Base-by-base conservation (phyloP, 306 rosid species). In the Dicorynia guianensis region DNA sequence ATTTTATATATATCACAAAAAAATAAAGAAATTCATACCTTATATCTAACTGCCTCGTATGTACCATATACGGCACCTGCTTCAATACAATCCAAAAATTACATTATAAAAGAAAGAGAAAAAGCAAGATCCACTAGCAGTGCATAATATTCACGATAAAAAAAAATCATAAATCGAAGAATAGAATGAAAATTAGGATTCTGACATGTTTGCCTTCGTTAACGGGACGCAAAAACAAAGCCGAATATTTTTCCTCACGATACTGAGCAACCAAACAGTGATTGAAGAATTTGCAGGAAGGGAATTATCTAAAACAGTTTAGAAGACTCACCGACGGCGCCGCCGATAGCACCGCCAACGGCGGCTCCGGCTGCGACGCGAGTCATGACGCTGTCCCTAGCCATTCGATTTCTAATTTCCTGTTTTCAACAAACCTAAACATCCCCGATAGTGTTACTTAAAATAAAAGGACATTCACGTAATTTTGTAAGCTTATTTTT, bases 291-390 rank as follows among this genome's bases (percentile, higher is more conserved):
- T 4, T 46, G 11, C 56, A 12, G 8, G 11, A 25, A 66, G 20
- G 20, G 19, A 64, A 20, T 11, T 7, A n/a, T 66, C 20, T 44
- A 25, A 44, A 44, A 13, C 13, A 1, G 42, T 6, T 7, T 13
- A 65, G 13, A 70, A 67, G 55, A 20, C 83, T 84, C 34, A 84
- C 88, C 88, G 38, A 84, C 88, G 10, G 88, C 88, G 20, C 88
- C 88, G 47, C 88, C 88, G n/a, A 84, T 80, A 19, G 88, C 88
- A 4, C 88, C 88, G 60, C 88, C 88, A 13, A 84, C 80, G 68
- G 83, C 88, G 60, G 88, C 88, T 76, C 88, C 88, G 54, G 88
- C 54, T 10, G 83, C 77, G 57, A 84, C 88, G 17, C 88, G 88
- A 63, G 83, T 7, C 59, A 84, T 80, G 65, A 71, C 64, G 63